phyloP scores from a whole-genome alignment of 768 basidiomycete genomes.

The Termitomyces sp. region DNA sequence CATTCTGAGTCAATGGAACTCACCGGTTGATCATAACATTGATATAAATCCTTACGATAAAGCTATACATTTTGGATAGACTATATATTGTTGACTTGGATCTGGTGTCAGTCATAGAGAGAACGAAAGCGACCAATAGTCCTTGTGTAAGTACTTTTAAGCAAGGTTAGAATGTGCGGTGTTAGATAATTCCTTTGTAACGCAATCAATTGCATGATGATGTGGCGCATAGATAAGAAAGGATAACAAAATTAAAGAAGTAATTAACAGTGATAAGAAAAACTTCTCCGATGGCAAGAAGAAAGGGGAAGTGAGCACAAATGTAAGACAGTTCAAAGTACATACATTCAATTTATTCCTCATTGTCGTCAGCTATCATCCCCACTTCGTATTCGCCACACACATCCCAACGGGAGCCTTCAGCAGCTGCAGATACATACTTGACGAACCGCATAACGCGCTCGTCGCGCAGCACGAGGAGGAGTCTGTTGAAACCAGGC shows the following conservation, averaged over 20 bases:
- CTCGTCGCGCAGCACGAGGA: slow-evolving; percentile 88
- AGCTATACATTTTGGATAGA: not conserved
- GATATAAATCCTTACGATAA: not conserved
- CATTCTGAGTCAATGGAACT: slow-evolving; percentile 37
- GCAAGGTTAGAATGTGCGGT: not conserved
- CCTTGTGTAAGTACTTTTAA: not conserved
- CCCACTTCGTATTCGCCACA: slow-evolving; percentile 91
- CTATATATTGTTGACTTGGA: not conserved
- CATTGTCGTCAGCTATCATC: slow-evolving; percentile 56
- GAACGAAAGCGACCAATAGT: not conserved
- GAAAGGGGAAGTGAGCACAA: not conserved
- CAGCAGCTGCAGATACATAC: slow-evolving; percentile 85
- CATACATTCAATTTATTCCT: slow-evolving; percentile 5
- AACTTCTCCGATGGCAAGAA: not conserved
- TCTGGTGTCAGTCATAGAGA: not conserved
- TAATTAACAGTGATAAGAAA: not conserved
- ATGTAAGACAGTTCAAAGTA: not conserved
- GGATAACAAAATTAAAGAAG: not conserved
- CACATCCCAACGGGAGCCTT: slow-evolving; percentile 90
- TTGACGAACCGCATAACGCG: slow-evolving; percentile 94
- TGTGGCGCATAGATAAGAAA: slow-evolving; percentile 1
- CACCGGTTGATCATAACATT: too few species aligned
- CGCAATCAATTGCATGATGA: not conserved
- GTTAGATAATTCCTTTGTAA: not conserved
- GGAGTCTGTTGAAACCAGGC: slow-evolving; percentile 83